These are phyloP conservation scores for Pestalotiopsis sp. DNA, from an alignment of 2,329 filamentous ascomycete genomes.

Conservation along the genomic window DNA sequence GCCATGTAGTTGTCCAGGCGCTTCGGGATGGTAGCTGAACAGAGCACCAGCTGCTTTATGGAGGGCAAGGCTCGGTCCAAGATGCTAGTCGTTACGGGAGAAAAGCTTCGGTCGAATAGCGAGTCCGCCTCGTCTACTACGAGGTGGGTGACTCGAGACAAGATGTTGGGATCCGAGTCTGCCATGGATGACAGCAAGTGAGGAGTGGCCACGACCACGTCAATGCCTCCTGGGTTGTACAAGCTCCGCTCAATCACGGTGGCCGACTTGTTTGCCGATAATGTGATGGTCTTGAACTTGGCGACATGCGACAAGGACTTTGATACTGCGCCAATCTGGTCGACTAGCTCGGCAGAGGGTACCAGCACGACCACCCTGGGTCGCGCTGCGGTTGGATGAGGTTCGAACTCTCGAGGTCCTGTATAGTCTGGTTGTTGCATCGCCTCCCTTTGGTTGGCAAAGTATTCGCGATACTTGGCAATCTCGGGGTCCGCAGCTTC, in stretches of 20 bases:
- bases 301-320: constrained; percentile 82
- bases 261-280: constrained; percentile 77
- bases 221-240: constrained; percentile 80
- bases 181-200: constrained; percentile 88
- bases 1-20: constrained; percentile 86
- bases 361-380: constrained; percentile 86
- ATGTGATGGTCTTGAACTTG: constrained; percentile 83
- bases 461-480: constrained; percentile 58
- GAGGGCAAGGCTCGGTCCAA: constrained; percentile 82
- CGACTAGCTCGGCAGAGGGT: constrained; percentile 88
- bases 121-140: constrained; percentile 96
- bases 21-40: constrained; percentile 93
- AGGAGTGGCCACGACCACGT: constrained; percentile 85
- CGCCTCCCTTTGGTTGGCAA: constrained; percentile 58
- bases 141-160: constrained; percentile 87
- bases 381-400: constrained; percentile 74
- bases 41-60: constrained; percentile 84
- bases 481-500: constrained; percentile 64
- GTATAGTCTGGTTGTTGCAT: constrained; percentile 57
- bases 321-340: constrained; percentile 79
- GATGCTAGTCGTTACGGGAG: constrained; percentile 78
- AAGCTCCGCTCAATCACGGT: constrained; percentile 83
- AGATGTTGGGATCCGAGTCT: constrained; percentile 85
- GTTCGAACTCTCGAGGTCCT: constrained; percentile 68
- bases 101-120: constrained; percentile 90